phyloP scores from a whole-genome alignment of 768 basidiomycete species.

The Collybia sp. region DNA sequence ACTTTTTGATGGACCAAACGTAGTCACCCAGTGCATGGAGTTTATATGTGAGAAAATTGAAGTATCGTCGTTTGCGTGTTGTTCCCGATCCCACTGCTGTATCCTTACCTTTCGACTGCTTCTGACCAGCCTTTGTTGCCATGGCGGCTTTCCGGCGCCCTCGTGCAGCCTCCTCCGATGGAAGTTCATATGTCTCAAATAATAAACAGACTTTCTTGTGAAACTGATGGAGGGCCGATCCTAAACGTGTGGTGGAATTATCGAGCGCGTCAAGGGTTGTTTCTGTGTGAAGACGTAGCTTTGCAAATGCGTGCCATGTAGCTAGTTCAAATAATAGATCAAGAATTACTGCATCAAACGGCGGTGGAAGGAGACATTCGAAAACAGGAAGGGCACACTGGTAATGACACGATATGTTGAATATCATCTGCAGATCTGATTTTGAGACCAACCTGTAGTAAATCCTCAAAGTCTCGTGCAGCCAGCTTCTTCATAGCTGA shows the following conservation, averaged over 20 bases:
- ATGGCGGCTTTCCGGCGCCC: conserved; percentile 9
- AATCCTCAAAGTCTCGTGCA: conserved; percentile 31
- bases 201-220: conserved; percentile 8
- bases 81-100: no score
- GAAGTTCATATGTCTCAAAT: conserved; percentile 24
- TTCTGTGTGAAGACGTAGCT: conserved; percentile 24
- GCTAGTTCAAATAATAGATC: conserved; percentile 20
- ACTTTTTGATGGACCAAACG: conserved; percentile 11
- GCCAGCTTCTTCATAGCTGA: conserved; percentile 25
- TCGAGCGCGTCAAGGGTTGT: conserved; percentile 11
- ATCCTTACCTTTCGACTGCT: background rate
- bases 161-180: conserved; percentile 20
- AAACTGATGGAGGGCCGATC: conserved; percentile 17
- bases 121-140: conserved; percentile 7
- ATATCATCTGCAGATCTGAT: no score
- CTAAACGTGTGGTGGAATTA: conserved; percentile 15
- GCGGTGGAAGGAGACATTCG: conserved; percentile 23
- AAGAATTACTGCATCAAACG: conserved; percentile 14
- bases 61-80: conserved; percentile 3
- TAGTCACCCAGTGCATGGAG: conserved; percentile 29
- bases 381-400: conserved; percentile 34
- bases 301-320: conserved; percentile 30
- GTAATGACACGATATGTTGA: background rate
- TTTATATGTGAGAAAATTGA: conserved; percentile 27
- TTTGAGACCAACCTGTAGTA: conserved; percentile 26